A percentile compares a stretch with the other conserved stretches of the same genome.
Conservation (phyloP, 352 stramenopile species). For the Pythium aphanidermatum region DNA sequence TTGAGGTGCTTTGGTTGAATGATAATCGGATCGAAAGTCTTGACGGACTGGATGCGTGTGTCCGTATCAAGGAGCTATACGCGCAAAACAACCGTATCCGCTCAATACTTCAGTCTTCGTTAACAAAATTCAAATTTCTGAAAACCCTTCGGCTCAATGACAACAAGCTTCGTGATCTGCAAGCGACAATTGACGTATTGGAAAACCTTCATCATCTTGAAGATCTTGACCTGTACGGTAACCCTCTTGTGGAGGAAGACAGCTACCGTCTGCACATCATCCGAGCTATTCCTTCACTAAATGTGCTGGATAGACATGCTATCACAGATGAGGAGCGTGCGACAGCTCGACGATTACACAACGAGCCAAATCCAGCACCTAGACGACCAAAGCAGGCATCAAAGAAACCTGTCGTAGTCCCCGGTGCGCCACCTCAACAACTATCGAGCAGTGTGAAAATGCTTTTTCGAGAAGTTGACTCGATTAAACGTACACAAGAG, state of each 20-base stretch:
- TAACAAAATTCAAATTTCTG: constrained; percentile 64
- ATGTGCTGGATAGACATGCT: constrained; percentile 57
- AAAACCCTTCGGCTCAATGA: constrained; percentile 46
- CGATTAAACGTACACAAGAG: constrained; percentile 39
- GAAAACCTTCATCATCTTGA: constrained; percentile 35
- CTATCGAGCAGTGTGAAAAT: constrained; percentile 68
- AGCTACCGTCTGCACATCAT: constrained; percentile 71
- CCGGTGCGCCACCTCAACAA: constrained; percentile 30
- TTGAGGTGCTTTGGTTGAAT: constrained; percentile 89
- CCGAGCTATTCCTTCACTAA: constrained; percentile 44
- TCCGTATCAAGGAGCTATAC: constrained; percentile 87
- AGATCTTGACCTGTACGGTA: constrained; percentile 57
- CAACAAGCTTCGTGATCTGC: constrained; percentile 52
- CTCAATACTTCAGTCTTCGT: constrained; percentile 37
- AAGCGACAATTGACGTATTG: constrained; percentile 27
- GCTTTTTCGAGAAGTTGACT: constrained; percentile 57
- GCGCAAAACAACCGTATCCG: constrained; percentile 82
- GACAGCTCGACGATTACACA: constrained; percentile 7
- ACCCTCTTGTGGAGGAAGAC: constrained; percentile 65
- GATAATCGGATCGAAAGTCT: constrained; percentile 71
- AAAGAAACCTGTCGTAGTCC: constrained; percentile 47
- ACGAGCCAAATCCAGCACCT: constrained; percentile 6
- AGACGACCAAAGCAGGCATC: constrained; percentile 46
- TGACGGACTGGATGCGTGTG: constrained; percentile 68
- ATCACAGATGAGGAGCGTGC: constrained; percentile 40